Evolutionary conservation across 495 filamentous ascomycete genomes (phyloP).

Genomic region (Astrocystis sublimbata): DNA sequence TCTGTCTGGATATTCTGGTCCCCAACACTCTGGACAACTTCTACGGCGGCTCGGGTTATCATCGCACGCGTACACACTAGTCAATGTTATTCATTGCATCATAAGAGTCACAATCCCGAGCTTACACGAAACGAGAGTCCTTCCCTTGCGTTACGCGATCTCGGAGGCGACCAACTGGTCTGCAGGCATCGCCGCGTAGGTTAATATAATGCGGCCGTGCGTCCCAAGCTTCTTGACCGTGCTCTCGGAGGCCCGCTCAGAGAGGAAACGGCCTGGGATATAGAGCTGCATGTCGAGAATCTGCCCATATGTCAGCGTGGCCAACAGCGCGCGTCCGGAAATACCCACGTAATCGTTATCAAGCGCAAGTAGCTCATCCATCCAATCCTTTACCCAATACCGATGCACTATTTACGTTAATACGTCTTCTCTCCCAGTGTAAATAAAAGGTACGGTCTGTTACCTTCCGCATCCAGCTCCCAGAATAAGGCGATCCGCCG

Average conservation of each 20-base stretch:
- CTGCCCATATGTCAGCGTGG: neutral
- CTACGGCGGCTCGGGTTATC: constrained; percentile 4
- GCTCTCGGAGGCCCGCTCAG: neutral
- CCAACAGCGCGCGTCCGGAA: neutral
- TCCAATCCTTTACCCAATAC: constrained; percentile 9
- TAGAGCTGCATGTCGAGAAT: constrained; percentile 9
- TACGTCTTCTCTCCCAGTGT: too few relatives aligned
- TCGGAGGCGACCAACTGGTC: constrained; percentile 10
- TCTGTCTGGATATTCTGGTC: neutral
- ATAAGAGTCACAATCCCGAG: neutral
- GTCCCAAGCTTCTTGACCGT: constrained; percentile 5
- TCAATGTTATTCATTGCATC: neutral
- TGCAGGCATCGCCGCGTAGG: constrained; percentile 6
- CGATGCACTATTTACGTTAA: neutral
- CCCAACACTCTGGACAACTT: neutral
- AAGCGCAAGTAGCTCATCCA: constrained; percentile 6
- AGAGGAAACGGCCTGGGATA: constrained; percentile 7
- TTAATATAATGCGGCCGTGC: constrained; percentile 7
- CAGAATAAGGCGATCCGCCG: neutral
- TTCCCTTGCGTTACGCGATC: constrained; percentile 2
- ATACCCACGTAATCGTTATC: constrained; percentile 10
- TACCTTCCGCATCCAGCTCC: constrained; percentile 2
- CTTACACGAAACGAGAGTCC: constrained; percentile 14
- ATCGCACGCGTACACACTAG: neutral
- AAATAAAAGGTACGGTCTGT: neutral